Base-by-base conservation (phyloP, 129 eudicot species). In the Pittosporum tobira region DNA sequence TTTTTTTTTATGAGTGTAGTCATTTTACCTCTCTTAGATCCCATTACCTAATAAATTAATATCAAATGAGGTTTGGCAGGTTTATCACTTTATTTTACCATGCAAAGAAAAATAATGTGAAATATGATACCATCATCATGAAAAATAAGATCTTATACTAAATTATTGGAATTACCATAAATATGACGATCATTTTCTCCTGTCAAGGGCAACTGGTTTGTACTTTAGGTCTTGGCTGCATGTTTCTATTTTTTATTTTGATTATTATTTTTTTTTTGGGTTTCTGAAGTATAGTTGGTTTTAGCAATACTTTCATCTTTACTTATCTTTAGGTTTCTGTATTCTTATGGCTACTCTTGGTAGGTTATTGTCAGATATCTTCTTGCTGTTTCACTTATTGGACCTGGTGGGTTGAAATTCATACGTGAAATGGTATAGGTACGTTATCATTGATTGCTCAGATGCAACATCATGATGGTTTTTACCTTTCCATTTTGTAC, bases 371-470 rank as follows among this genome's bases (percentile, higher is more conserved):
- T 87, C 22, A 96, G 96, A 40, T 93, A 93, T 80, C 88, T 93
- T 71, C 93, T 93, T 51, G 99, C 99, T 1, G 99, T 96, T 20
- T 93, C 99, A 51, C 61, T 87, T 50, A 70, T 93, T 65, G 99
- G 99, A 46, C 99, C 99, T 47, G 99, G 99, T 62, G 99, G 99
- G 64, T 68, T 93, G 59, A 87, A 93, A 43, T 93, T 75, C 42
- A 81, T 93, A 54, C 84, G 86, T 73, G 99, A 93, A 73, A 78
- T 93, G 93, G 99, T 93, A 42, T 95, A 89, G 88, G 96, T 87
- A 69, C 48, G 75, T 65, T 67, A 43, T 61, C 51, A 51, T 47
- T 13, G 25, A 16, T 29, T 26, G 22, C 40, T 25, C 58, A 34
- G 42, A 29, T 54, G 61, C 28, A 18, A 26, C 27, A 18, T 20